A percentile compares a stretch with the other conserved stretches of the same genome.
Evolutionary conservation across 2,329 filamentous ascomycete genomes (phyloP).

Genomic region (Botrytis galanthina): DNA sequence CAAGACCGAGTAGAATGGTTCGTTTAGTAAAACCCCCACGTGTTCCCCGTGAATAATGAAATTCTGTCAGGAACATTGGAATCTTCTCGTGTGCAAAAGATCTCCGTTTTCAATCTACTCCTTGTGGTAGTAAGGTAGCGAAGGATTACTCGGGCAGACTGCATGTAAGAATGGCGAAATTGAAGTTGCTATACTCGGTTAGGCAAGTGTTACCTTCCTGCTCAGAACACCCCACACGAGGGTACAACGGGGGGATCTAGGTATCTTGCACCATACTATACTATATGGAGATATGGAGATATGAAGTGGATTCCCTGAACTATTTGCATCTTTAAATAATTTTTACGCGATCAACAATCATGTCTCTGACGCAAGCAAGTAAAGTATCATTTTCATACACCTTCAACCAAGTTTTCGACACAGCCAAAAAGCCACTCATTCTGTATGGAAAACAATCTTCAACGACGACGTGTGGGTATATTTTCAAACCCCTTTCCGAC

Average conservation of each 20-base stretch:
- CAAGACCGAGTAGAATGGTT: no score
- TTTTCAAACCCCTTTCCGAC: neutral
- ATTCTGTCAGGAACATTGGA: neutral
- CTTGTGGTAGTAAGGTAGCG: neutral
- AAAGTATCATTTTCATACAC: neutral
- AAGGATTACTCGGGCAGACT: neutral
- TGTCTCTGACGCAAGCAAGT: neutral
- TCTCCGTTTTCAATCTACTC: neutral
- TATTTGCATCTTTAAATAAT: neutral
- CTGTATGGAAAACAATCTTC: neutral
- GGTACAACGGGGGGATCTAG: neutral
- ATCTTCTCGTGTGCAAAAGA: neutral
- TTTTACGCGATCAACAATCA: neutral
- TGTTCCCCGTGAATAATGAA: neutral
- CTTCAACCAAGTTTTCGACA: neutral
- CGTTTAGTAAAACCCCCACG: neutral
- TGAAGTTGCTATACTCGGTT: constrained; percentile 6
- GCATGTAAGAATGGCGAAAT: constrained; percentile 14
- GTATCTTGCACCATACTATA: neutral
- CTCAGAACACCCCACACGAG: neutral
- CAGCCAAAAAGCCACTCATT: neutral
- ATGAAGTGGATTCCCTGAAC: neutral
- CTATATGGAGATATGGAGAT: neutral
- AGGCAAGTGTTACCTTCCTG: constrained; percentile 8
- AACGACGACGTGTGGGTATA: neutral